These are phyloP conservation scores for Lactarius deliciosus DNA, from an alignment of 768 basidiomycete species.

Conservation along the genomic window DNA sequence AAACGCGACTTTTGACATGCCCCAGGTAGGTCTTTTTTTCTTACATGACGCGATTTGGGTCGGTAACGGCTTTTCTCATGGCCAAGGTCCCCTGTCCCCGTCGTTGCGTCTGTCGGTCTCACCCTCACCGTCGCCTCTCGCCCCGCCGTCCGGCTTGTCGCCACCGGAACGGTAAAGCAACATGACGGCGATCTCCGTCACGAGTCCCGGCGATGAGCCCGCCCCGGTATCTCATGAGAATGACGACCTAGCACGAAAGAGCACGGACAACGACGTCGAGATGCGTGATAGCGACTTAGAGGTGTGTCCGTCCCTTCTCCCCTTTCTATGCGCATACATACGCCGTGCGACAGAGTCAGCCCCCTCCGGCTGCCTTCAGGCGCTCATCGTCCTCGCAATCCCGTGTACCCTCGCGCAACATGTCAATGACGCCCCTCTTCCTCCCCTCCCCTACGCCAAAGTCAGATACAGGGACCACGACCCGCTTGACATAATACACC, in stretches of 20 bases:
- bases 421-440: constrained; percentile 11
- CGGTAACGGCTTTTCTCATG: not conserved
- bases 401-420: not conserved
- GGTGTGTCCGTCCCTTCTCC: not conserved
- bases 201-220: not conserved
- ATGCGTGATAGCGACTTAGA: not conserved
- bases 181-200: not conserved
- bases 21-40: not conserved
- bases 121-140: constrained; percentile 17
- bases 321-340: constrained; percentile 5
- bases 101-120: not conserved
- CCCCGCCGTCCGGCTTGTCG: not conserved
- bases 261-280: not conserved
- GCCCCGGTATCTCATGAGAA: too few species aligned
- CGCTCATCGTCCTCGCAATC: not conserved
- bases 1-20: not conserved
- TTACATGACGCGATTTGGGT: not conserved
- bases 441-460: not conserved
- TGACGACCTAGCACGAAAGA: not conserved
- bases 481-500: constrained; percentile 4
- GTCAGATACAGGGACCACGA: not conserved
- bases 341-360: constrained; percentile 6
- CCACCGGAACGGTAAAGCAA: too few species aligned
- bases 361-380: not conserved
- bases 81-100: not conserved